Evolutionary conservation across 768 basidiomycete genomes (phyloP), one percentile per base, ranked within the genome.

Genomic region (Russula lepida): DNA sequence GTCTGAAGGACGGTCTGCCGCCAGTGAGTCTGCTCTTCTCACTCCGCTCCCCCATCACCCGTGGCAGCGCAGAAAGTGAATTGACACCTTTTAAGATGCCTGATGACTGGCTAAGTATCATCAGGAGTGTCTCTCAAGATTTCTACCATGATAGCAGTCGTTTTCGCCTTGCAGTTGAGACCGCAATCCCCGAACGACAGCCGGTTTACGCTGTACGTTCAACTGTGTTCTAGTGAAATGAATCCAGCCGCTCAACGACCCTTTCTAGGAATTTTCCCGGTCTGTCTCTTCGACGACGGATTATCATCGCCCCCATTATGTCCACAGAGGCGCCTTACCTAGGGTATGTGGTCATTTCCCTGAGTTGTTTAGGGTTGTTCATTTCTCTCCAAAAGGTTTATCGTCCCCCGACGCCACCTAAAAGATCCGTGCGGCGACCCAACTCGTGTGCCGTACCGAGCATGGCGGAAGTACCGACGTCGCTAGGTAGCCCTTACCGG

Each of bases 371-470:
- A 17, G 37, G 30, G 28, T 44, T 48, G 32, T 43, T 41, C 21
- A 56, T 15, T 17, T 33, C 43, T 32, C 28, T 51, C 51, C 3
- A 17, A 7, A 52, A 73, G 72, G 56, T 51, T 43, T 73, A 70
- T 64, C 70, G 72, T 25, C 72, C 72, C 32, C 72, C 72, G 15
- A 73, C 72, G 17, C 72, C 72, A 48, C 72, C 72, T 21, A 57
- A 69, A 3, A 68, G 64, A 27, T 68, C 60, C 0, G 28, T 15
- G 13, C 57, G 62, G 15, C 35, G 64, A 51, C 66, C 64, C 27
- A 66, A 32, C 41, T 66, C 65, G 12, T 30, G 19, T 19, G 62
- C 52, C 9, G 23, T 49, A 33, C 50, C 64, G 4, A 39, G 54
- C 43, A 37, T 48, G 37, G n/a, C 39, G 35, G 62, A 56, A 44